Conservation (phyloP, 345 rosid species). For the Jatropha curcas region DNA sequence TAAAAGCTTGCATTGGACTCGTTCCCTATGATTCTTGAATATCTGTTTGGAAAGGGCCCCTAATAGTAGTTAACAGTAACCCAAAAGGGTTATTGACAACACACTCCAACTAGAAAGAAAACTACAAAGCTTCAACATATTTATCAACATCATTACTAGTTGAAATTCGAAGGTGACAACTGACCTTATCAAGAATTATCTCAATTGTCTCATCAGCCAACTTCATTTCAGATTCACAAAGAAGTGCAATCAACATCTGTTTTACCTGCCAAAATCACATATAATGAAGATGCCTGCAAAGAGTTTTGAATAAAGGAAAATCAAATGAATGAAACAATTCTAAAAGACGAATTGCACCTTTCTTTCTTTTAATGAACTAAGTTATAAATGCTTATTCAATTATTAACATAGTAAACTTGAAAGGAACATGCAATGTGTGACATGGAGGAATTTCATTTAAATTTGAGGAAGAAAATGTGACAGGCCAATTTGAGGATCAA, state of each 20-base stretch:
- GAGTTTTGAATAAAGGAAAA: slow-evolving; percentile 17
- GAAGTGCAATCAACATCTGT: slow-evolving; percentile 97
- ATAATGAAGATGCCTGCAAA: slow-evolving; percentile 29
- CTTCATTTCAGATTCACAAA: slow-evolving; percentile 95
- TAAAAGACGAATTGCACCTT: background rate
- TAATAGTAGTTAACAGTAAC: background rate
- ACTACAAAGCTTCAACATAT: background rate
- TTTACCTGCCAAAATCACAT: slow-evolving; percentile 70
- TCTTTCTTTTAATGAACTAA: background rate
- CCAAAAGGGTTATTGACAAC: background rate
- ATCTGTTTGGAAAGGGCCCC: background rate
- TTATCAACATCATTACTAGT: background rate
- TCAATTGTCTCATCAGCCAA: slow-evolving; percentile 96
- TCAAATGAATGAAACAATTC: slow-evolving; percentile 10
- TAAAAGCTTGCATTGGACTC: too few relatives aligned
- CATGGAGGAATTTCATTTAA: background rate
- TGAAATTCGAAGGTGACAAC: slow-evolving; percentile 8
- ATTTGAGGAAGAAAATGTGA: background rate
- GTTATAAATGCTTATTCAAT: background rate
- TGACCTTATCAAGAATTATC: slow-evolving; percentile 89
- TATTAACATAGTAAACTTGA: background rate
- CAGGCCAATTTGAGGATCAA: background rate
- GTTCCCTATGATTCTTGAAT: background rate
- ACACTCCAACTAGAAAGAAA: too few relatives aligned
- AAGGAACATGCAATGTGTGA: background rate